Percentiles rank a stretch among this genome's conserved stretches.
Evolutionary conservation across 352 stramenopile genomes (phyloP).

Genomic region (Phytopythium delawarense): DNA sequence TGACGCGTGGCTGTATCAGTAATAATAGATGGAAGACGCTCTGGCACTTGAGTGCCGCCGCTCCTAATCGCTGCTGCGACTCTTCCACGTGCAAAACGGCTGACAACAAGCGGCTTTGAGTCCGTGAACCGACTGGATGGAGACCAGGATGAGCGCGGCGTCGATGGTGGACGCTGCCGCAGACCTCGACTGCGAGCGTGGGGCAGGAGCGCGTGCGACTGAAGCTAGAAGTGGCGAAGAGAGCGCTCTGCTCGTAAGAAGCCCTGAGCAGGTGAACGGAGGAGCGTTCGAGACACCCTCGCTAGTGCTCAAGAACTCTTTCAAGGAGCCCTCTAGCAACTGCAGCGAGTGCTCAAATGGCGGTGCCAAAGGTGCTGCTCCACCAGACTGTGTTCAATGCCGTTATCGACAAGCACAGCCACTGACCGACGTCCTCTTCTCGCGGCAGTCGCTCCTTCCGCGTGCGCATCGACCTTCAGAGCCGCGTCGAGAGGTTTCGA

Average conservation of each 20-base stretch:
- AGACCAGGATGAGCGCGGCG: background rate
- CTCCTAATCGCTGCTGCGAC: background rate
- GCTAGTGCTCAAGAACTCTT: background rate
- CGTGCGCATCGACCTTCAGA: background rate
- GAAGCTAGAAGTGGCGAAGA: background rate
- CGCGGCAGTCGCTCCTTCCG: background rate
- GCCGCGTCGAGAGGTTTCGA: background rate
- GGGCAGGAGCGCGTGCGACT: background rate
- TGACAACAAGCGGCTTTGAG: background rate
- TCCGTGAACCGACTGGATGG: background rate
- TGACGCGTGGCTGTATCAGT: background rate
- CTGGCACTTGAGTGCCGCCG: background rate
- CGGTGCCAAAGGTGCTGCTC: background rate
- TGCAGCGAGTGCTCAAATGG: background rate
- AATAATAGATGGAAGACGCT: conserved; percentile 3
- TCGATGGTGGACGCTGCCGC: background rate
- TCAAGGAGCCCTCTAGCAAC: background rate
- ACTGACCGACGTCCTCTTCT: too few relatives aligned
- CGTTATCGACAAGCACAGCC: too few relatives aligned
- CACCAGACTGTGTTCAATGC: too few relatives aligned
- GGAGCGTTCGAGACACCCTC: background rate
- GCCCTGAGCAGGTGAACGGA: background rate
- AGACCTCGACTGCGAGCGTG: background rate
- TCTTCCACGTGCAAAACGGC: background rate
- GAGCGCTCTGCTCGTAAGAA: background rate